Base-by-base conservation (phyloP, 2,329 filamentous ascomycete genomes). In the Epicoccum nigrum region DNA sequence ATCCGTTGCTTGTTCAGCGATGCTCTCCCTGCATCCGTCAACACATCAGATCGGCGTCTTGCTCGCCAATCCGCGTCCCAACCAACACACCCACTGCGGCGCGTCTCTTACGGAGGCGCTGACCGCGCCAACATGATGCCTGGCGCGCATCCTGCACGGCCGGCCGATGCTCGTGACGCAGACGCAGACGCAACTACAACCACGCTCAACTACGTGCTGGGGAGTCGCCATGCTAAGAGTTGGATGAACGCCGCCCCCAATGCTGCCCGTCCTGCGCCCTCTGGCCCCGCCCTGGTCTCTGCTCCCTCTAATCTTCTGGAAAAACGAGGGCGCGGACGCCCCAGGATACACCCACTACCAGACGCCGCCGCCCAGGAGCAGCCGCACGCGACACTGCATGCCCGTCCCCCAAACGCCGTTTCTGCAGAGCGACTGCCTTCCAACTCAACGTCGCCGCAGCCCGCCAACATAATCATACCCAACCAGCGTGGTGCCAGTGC, bases 391-490 rank as follows among this genome's bases (percentile, higher is more conserved):
- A 34, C 54, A 38, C 6, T 32, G 11, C 6, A 19, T 1, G 12
- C 30, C 13, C 40, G 17, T 30, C 28, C 44, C 5, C 30, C 45
- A 7, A 28, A 30, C 15, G 53, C 55, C 25, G 39, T 45, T 12
- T 38, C 33, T n/a, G 15, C 28, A 15, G 56, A 62, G 12, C 52
- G 37, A n/a, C 54, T 63, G 16, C 60, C 63, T 11, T 69, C 68
- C 2, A 73, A 63, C 35, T 70, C 71, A n/a, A 65, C 64, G 9
- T 73, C 70, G 13, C 71, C 70, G 1, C 63, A 65, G 40, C 65
- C 73, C 11, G 56, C 70, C 17, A 74, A 72, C 49, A 45, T 60
- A 44, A 12, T 65, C 4, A 49, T 31, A 23, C 47, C 56, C 11
- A 47, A 28, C 23, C 48, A 49, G 11, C 32, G 32, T 11, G 39